phyloP scores from a whole-genome alignment of 2,329 filamentous ascomycete species.

The Clonostachys byssicola region DNA sequence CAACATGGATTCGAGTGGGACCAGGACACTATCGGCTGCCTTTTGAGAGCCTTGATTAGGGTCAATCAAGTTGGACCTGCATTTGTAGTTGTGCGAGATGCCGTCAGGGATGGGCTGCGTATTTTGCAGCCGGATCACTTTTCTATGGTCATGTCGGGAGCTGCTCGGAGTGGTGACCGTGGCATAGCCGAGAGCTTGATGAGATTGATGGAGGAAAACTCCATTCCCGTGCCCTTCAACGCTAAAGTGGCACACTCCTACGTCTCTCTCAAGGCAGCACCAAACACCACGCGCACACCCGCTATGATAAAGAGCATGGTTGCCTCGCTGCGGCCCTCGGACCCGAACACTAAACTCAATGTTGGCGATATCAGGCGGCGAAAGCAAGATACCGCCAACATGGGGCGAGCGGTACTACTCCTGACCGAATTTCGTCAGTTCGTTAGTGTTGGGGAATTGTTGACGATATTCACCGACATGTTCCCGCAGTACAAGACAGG shows the following conservation, averaged over 20 bases:
- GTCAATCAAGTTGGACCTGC: conserved; percentile 46
- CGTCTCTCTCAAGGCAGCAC: neutral
- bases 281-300: conserved; percentile 10
- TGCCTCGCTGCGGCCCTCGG: conserved; percentile 15
- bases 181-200: conserved; percentile 34
- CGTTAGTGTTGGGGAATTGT: conserved; percentile 51
- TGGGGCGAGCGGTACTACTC: conserved; percentile 25
- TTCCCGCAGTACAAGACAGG: conserved; percentile 24
- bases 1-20: conserved; percentile 40
- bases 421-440: conserved; percentile 33
- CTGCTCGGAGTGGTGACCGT: conserved; percentile 39
- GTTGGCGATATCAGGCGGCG: conserved; percentile 9
- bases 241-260: conserved; percentile 26
- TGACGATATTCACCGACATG: conserved; percentile 44
- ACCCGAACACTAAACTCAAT: conserved; percentile 4
- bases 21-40: conserved; percentile 40
- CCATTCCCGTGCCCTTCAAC: conserved; percentile 35
- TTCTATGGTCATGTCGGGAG: conserved; percentile 46
- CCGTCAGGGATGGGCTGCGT: conserved; percentile 37
- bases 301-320: conserved; percentile 19
- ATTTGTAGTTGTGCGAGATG: conserved; percentile 39
- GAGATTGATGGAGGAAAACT: conserved; percentile 33
- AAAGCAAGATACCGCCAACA: conserved; percentile 15
- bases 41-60: conserved; percentile 43
- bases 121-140: conserved; percentile 43